Conservation (phyloP, 2,329 filamentous ascomycete species). For the Hymenoscyphus fraxineus region DNA sequence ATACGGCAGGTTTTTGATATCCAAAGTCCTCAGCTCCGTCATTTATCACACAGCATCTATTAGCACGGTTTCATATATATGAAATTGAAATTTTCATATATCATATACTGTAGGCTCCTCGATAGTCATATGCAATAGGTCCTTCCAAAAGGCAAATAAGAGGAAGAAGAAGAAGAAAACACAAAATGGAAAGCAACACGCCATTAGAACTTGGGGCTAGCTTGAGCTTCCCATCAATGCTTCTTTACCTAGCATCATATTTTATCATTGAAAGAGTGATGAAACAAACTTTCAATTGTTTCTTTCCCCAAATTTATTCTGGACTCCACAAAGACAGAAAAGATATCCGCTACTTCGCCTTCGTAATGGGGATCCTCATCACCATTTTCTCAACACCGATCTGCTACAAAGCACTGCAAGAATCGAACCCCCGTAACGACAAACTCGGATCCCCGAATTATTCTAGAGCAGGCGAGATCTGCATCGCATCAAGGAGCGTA, state of each 20-base stretch:
- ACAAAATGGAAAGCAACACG: background rate
- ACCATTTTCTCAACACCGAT: slow-evolving; percentile 10
- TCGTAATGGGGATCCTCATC: slow-evolving; percentile 14
- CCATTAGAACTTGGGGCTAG: background rate
- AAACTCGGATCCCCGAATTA: background rate
- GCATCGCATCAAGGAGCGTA: slow-evolving; percentile 11
- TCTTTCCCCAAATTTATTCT: background rate
- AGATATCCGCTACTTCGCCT: slow-evolving; percentile 15
- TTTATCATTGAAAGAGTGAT: background rate
- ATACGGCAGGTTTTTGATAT: background rate
- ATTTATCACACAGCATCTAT: background rate
- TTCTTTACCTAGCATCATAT: background rate
- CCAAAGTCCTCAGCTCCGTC: background rate
- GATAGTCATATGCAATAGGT: background rate
- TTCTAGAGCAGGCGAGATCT: slow-evolving; percentile 12
- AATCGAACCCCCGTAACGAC: background rate
- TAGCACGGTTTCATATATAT: background rate
- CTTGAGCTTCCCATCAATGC: background rate
- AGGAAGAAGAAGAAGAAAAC: no score
- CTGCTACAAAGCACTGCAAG: slow-evolving; percentile 7
- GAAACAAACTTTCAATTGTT: background rate
- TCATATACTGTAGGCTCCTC: background rate
- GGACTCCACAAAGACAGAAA: slow-evolving; percentile 29
- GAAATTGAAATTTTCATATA: background rate
- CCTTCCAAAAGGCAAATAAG: no score